Evolutionary conservation across 129 eudicot genomes (phyloP).

Genomic region (Heracleum sosnowskyi): DNA sequence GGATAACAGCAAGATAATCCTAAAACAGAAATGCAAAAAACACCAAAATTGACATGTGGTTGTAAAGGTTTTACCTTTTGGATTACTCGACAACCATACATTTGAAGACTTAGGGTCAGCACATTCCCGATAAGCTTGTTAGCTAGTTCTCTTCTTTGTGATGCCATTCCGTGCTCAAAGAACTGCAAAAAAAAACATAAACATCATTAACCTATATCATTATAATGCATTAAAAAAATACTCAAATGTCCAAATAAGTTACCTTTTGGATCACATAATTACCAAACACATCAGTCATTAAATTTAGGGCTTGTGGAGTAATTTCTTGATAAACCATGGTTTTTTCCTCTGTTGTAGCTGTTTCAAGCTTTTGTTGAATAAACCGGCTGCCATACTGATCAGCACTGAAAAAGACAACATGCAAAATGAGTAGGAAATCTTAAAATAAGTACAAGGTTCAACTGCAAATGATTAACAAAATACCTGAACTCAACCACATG

Average conservation of each 20-base stretch:
- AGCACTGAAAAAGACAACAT: conserved; percentile 38
- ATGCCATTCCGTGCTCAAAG: conserved; percentile 71
- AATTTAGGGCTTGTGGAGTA: conserved; percentile 70
- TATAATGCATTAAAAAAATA: neutral
- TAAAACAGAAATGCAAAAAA: neutral
- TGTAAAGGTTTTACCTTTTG: conserved; percentile 46
- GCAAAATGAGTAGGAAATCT: neutral
- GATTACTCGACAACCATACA: conserved; percentile 79
- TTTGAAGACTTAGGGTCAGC: conserved; percentile 67
- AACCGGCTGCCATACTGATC: conserved; percentile 95
- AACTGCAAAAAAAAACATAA: conserved; percentile 33
- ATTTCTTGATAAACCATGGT: conserved; percentile 84
- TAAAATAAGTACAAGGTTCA: neutral
- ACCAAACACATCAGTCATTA: conserved; percentile 95
- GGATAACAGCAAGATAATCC: neutral
- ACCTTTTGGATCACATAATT: conserved; percentile 95
- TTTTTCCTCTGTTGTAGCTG: conserved; percentile 77
- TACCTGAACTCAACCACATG: conserved; percentile 99
- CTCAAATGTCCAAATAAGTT: neutral
- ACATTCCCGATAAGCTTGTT: conserved; percentile 67
- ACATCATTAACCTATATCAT: neutral
- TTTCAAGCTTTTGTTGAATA: conserved; percentile 90
- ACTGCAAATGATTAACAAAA: neutral
- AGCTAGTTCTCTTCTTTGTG: conserved; percentile 63
- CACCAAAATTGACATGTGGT: neutral